Evolutionary conservation across 2,329 filamentous ascomycete species (phyloP), one percentile per base, ranked within the genome.

Genomic region (Aspergillus tamarii): DNA sequence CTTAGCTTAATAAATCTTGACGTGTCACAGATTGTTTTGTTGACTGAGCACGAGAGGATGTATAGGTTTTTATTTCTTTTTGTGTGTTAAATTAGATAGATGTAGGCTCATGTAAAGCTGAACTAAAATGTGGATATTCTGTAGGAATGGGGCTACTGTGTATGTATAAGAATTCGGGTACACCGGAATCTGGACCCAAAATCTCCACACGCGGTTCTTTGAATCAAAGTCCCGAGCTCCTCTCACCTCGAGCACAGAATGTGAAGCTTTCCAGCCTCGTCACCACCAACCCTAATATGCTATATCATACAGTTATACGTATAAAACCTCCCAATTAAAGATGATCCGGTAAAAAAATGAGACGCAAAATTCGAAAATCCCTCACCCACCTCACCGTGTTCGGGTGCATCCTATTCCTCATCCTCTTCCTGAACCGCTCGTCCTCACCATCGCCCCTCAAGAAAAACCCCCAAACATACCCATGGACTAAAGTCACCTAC

Each of bases 401-500:
- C 67, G 58, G 65, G 43, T 58, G 62, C 45, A 69, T 77, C 11
- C 61, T 82, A 7, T 65, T 72, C 19, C 66, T 80, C 16, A 75
- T 83, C 43, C 56, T 82, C 39, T 80, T 70, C 64, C 66, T 80
- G 6, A 79, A 78, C 55, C 70, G 72, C 2, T 73, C 78, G 1
- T 65, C 71, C 26, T 66, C 74, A 36, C 10, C n/a, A 14, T 21
- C 52, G 21, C 52, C 52, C 19, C 8, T 30, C 4, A 36, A 54
- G n/a, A 36, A 54, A 23, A 39, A 4, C 28, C 69, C 69, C 60
- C 77, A 76, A 59, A 67, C 70, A 23, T 83, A 81, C 64, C 72
- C 75, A 63, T 84, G 82, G 82, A 76, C 72, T 28, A 77, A 73
- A 63, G 71, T 84, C 56, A 77, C 75, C 53, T 84, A 84, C 69